Percentiles rank a stretch among this genome's conserved stretches.
Conservation (phyloP, 768 basidiomycete species). For the Cyclocybe aegerita region DNA sequence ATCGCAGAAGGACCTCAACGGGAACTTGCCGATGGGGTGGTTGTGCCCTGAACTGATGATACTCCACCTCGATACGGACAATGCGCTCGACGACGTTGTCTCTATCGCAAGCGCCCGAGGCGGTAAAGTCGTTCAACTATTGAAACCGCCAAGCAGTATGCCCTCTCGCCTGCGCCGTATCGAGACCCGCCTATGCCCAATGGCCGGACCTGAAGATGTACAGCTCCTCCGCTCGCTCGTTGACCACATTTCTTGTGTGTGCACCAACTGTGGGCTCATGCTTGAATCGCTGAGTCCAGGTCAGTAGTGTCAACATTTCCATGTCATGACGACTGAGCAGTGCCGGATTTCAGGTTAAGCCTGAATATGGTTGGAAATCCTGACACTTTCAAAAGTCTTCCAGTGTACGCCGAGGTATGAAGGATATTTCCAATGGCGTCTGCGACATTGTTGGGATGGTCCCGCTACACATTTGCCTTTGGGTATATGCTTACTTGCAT, state of each 20-base stretch:
- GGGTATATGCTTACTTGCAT: too few relatives aligned
- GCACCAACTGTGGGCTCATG: constrained; percentile 7
- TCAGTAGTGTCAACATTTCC: too few relatives aligned
- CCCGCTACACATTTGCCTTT: too few relatives aligned
- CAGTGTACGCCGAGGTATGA: too few relatives aligned
- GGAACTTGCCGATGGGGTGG: constrained; percentile 12
- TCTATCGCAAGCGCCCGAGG: constrained; percentile 21
- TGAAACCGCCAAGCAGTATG: too few relatives aligned
- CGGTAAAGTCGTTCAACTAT: constrained; percentile 1
- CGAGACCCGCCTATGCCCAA: constrained; percentile 21
- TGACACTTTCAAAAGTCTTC: too few relatives aligned
- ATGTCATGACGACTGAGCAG: too few relatives aligned
- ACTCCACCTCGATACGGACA: constrained; percentile 17
- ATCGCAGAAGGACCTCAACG: constrained; percentile 2
- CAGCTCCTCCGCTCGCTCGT: constrained; percentile 12
- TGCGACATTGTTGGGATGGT: too few relatives aligned
- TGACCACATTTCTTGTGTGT: constrained; percentile 16
- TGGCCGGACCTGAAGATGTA: constrained; percentile 17
- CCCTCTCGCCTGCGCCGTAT: constrained; percentile 19
- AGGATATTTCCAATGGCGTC: too few relatives aligned
- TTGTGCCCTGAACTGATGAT: constrained; percentile 26
- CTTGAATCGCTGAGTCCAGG: too few relatives aligned
- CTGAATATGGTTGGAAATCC: too few relatives aligned
- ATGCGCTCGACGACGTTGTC: constrained; percentile 15
- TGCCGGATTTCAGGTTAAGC: too few relatives aligned